phyloP scores from a whole-genome alignment of 768 basidiomycete genomes.

The Rhizopogon rudus region DNA sequence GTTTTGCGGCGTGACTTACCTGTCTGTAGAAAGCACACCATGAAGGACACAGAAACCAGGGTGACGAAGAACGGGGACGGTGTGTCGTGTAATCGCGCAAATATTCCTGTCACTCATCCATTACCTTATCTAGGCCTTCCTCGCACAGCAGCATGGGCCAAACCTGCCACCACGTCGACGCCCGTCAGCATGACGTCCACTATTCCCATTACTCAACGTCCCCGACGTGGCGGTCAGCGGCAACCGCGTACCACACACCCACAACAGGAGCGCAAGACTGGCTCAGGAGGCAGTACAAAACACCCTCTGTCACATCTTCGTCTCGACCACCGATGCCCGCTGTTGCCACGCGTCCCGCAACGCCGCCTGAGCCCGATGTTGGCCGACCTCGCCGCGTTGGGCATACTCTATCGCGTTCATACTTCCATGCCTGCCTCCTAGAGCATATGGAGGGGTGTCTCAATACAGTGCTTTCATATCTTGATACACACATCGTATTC shows the following conservation, averaged over 20 bases:
- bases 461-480: no score
- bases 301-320: conserved; percentile 42
- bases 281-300: conserved; percentile 29
- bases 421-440: no score
- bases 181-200: conserved; percentile 13
- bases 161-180: conserved; percentile 29
- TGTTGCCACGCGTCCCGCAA: conserved; percentile 31
- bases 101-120: conserved; percentile 13
- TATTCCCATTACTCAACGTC: conserved; percentile 27
- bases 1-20: conserved; percentile 1
- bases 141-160: conserved; percentile 61
- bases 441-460: no score
- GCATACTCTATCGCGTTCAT: no score
- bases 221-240: conserved; percentile 44
- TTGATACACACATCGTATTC: no score
- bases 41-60: conserved; percentile 81
- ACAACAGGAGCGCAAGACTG: conserved; percentile 40
- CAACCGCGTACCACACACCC: conserved; percentile 40
- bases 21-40: conserved; percentile 74
- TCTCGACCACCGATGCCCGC: conserved; percentile 60
- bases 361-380: conserved; percentile 31
- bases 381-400: no score
- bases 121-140: conserved; percentile 44
- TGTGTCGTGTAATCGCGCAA: conserved; percentile 7
- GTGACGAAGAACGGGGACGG: conserved; percentile 60